A percentile compares a stretch with the other conserved stretches of the same genome.
Evolutionary conservation across 768 basidiomycete species (phyloP).

Genomic region (Chiua virens): DNA sequence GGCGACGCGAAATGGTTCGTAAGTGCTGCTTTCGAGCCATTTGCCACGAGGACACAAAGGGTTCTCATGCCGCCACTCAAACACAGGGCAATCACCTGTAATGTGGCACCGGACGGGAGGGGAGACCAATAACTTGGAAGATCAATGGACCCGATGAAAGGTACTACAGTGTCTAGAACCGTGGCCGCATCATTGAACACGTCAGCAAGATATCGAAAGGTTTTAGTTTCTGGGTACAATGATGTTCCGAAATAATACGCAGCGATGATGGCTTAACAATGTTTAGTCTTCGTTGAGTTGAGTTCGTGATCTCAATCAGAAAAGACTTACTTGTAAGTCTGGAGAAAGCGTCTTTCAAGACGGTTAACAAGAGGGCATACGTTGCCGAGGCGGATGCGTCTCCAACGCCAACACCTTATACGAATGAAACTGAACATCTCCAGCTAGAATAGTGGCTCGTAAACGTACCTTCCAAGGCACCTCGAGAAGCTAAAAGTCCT

Average conservation of each 20-base stretch:
- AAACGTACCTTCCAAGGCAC: conserved; percentile 59
- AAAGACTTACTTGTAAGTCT: conserved; percentile 57
- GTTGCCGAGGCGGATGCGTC: conserved; percentile 65
- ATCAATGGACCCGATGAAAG: conserved; percentile 41
- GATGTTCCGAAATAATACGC: conserved; percentile 65
- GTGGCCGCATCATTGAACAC: conserved; percentile 62
- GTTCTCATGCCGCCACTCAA: conserved; percentile 58
- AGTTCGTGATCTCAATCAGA: background rate
- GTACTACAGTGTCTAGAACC: conserved; percentile 60
- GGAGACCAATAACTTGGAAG: conserved; percentile 35
- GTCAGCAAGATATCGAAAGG: conserved; percentile 66
- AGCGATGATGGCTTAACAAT: conserved; percentile 54
- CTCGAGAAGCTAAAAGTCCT: conserved; percentile 61
- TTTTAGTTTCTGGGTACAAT: conserved; percentile 69
- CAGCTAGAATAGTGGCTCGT: background rate
- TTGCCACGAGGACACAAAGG: conserved; percentile 62
- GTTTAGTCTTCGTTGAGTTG: background rate
- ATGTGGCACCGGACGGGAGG: conserved; percentile 25
- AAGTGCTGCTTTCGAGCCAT: conserved; percentile 69
- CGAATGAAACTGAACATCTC: background rate
- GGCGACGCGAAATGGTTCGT: conserved; percentile 65
- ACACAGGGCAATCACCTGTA: conserved; percentile 53
- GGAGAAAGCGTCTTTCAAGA: conserved; percentile 65
- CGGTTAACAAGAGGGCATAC: conserved; percentile 59
- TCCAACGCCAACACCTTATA: conserved; percentile 66